Evolutionary conservation across 805 yeast genomes (phyloP).

Genomic region (Suhomyces sp.): DNA sequence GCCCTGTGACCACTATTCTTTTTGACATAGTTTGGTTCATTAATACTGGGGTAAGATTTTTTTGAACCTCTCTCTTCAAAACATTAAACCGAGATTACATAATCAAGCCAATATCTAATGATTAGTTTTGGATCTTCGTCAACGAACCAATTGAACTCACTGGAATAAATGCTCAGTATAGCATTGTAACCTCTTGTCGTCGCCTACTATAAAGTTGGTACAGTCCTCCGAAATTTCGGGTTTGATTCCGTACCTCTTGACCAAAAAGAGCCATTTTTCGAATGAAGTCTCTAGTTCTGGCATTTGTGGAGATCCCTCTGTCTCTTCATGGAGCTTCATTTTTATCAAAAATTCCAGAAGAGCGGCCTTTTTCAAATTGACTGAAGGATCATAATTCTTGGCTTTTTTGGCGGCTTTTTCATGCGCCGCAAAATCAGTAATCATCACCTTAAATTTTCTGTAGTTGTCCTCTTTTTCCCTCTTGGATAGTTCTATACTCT

Average conservation of each 20-base stretch:
- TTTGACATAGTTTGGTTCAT: no score
- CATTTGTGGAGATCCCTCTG: not conserved
- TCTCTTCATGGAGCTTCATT: not conserved
- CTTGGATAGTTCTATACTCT: slow-evolving; percentile 12
- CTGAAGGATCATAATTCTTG: slow-evolving; percentile 9
- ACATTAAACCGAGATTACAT: no score
- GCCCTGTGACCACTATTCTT: slow-evolving; percentile 89
- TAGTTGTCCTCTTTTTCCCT: slow-evolving; percentile 24
- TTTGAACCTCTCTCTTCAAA: no score
- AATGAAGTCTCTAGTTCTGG: slow-evolving; percentile 14
- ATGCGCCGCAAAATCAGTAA: slow-evolving; percentile 27
- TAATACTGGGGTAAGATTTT: no score
- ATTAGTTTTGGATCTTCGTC: no score
- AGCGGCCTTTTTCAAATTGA: slow-evolving; percentile 31
- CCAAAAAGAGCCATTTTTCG: slow-evolving; percentile 31
- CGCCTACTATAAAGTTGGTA: slow-evolving; percentile 40
- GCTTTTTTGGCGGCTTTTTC: slow-evolving; percentile 27
- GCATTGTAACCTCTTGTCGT: slow-evolving; percentile 32
- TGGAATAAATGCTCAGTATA: no score
- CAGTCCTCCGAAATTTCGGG: slow-evolving; percentile 22
- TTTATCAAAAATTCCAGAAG: slow-evolving; percentile 22
- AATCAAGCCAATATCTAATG: no score
- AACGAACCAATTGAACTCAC: no score
- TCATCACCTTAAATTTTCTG: slow-evolving; percentile 25
- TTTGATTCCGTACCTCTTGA: slow-evolving; percentile 22